phyloP scores from a whole-genome alignment of 1,139 yeast genomes.

The Pneumocystis canis region DNA sequence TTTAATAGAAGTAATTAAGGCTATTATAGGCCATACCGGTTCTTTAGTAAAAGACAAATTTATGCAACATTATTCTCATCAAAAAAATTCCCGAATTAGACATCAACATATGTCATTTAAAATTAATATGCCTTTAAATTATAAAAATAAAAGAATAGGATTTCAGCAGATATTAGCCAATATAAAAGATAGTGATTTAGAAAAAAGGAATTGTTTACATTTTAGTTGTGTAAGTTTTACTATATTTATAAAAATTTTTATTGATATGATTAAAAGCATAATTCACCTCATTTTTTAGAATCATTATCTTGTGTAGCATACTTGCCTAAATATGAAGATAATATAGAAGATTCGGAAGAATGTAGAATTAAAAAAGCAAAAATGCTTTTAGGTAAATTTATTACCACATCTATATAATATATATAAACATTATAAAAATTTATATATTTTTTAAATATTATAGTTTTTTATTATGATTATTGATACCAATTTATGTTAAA shows the following conservation, averaged over 20 bases:
- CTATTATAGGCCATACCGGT: conserved; percentile 62
- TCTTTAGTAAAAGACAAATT: conserved; percentile 60
- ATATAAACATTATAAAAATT: not conserved
- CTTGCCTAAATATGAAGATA: conserved; percentile 6
- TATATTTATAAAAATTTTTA: not conserved
- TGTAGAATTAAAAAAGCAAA: conserved; percentile 7
- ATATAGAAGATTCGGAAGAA: conserved; percentile 11
- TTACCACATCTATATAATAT: not conserved
- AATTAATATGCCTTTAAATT: not conserved
- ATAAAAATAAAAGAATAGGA: not conserved
- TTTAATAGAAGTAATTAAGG: conserved; percentile 40
- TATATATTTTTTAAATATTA: not conserved
- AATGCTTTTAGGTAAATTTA: conserved; percentile 12
- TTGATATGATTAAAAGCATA: not conserved
- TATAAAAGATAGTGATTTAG: not conserved
- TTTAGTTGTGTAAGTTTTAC: not conserved
- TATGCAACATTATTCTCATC: not conserved
- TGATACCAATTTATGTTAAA: too few relatives aligned
- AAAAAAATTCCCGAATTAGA: not conserved
- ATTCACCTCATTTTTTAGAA: conserved; percentile 4
- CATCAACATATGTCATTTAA: not conserved
- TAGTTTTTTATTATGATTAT: not conserved
- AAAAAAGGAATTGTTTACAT: not conserved
- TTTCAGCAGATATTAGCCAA: not conserved
- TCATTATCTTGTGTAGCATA: conserved; percentile 9